Conservation (phyloP, 371 early-diverging fungal species). For the Capillidium heterosporum region DNA sequence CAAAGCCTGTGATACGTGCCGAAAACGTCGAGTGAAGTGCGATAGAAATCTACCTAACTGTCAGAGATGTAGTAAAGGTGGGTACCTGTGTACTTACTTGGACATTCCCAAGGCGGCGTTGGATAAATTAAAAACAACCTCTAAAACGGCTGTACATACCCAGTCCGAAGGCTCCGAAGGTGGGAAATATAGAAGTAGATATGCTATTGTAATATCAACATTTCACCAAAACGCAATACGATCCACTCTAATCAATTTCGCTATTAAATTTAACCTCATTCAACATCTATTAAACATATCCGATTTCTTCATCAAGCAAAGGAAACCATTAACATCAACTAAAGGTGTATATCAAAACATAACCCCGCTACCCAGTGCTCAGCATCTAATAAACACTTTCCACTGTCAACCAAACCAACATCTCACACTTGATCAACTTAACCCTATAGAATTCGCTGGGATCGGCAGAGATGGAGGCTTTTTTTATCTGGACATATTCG, state of each 20-base stretch:
- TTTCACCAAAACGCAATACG: not conserved
- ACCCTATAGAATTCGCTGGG: not conserved
- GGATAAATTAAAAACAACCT: not conserved
- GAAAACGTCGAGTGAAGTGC: not conserved
- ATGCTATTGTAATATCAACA: not conserved
- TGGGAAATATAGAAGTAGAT: not conserved
- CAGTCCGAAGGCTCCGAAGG: not conserved
- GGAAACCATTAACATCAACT: too few species aligned
- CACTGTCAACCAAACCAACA: not conserved
- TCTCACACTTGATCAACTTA: not conserved
- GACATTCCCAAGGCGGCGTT: not conserved
- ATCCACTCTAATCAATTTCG: not conserved
- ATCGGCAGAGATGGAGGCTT: not conserved
- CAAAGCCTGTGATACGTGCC: constrained; percentile 1
- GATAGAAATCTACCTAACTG: not conserved
- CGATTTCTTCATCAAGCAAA: too few species aligned
- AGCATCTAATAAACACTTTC: not conserved
- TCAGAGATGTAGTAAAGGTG: not conserved
- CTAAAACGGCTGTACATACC: not conserved
- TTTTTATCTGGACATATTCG: too few species aligned
- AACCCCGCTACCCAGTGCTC: not conserved
- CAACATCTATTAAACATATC: not conserved
- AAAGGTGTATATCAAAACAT: too few species aligned
- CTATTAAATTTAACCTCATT: not conserved
- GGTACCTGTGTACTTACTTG: not conserved